Conservation (phyloP, 2,329 filamentous ascomycete genomes). For the Aureobasidium sp. region DNA sequence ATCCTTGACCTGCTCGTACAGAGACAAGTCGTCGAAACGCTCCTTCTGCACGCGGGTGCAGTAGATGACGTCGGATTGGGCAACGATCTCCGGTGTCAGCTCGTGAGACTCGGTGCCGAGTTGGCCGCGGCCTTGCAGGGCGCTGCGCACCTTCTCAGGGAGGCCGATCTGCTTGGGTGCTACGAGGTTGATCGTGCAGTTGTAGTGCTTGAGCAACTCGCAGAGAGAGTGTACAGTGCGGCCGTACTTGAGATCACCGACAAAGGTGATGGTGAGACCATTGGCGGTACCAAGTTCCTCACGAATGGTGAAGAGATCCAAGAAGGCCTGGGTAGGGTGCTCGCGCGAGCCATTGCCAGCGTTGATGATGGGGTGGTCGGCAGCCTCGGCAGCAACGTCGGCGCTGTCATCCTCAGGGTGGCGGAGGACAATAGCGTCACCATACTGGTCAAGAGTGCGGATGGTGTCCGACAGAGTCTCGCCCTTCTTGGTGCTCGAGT, state of each 20-base stretch:
- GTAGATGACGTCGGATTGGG: conserved; percentile 84
- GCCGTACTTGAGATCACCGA: conserved; percentile 86
- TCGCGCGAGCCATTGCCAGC: conserved; percentile 93
- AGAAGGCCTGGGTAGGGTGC: conserved; percentile 94
- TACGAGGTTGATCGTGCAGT: conserved; percentile 87
- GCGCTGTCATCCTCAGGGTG: conserved; percentile 79
- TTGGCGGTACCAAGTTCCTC: conserved; percentile 95
- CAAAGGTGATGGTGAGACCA: conserved; percentile 90
- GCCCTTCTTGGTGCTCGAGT: conserved; percentile 88
- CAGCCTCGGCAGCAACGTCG: conserved; percentile 76
- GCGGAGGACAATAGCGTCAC: conserved; percentile 89
- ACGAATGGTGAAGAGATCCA: conserved; percentile 96
- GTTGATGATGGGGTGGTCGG: conserved; percentile 88
- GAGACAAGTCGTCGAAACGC: conserved; percentile 70
- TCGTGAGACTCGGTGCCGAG: conserved; percentile 66
- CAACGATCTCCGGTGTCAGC: conserved; percentile 80
- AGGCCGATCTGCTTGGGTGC: conserved; percentile 71
- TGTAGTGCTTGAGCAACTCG: conserved; percentile 90
- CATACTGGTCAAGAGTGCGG: conserved; percentile 87
- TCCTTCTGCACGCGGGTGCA: conserved; percentile 96
- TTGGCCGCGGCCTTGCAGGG: conserved; percentile 66
- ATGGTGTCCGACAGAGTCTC: conserved; percentile 90
- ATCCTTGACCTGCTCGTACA: conserved; percentile 84
- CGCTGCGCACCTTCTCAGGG: conserved; percentile 63
- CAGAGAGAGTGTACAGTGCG: conserved; percentile 92